These are phyloP conservation scores for Fraxinus velutina DNA, from an alignment of 305 asterid genomes.

Conservation along the genomic window DNA sequence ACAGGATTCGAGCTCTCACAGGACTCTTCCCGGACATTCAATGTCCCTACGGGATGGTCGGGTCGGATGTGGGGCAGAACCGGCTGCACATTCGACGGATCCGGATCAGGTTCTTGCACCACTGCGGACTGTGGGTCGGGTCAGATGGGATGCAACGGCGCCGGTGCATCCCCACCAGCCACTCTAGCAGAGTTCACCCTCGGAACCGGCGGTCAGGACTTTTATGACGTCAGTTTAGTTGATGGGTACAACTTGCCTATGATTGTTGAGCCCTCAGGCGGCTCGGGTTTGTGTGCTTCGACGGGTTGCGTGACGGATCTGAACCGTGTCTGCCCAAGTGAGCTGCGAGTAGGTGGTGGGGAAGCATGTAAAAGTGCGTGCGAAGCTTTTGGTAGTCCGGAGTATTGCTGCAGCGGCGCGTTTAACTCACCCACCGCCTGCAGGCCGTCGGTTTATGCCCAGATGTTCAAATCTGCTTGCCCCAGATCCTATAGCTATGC, in stretches of 20 bases:
- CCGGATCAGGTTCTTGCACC: conserved; percentile 53
- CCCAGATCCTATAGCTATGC: conserved; percentile 94
- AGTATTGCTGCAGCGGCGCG: conserved; percentile 89
- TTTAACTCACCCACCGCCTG: conserved; percentile 69
- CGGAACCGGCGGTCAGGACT: conserved; percentile 65
- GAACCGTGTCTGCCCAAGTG: conserved; percentile 74
- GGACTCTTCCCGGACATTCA: conserved; percentile 54
- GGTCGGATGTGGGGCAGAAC: conserved; percentile 95
- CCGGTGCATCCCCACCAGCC: conserved; percentile 91
- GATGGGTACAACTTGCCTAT: conserved; percentile 86
- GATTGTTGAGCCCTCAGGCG: conserved; percentile 79
- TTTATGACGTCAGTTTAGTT: conserved; percentile 85
- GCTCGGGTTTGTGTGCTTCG: conserved; percentile 79
- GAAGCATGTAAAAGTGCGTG: conserved; percentile 89
- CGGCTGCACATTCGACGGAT: conserved; percentile 56
- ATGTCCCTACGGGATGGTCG: conserved; percentile 87
- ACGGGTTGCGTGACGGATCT: conserved; percentile 93
- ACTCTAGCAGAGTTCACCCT: conserved; percentile 85
- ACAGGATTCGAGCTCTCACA: conserved; percentile 83
- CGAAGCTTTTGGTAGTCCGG: conserved; percentile 75
- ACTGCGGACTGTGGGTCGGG: conserved; percentile 93
- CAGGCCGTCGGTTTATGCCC: conserved; percentile 73
- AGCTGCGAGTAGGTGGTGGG: conserved; percentile 59
- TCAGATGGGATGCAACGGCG: conserved; percentile 63
- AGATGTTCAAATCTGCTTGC: conserved; percentile 71